Conservation (phyloP, 495 filamentous ascomycete genomes). For the Aspergillus sclerotiicarbonarius region DNA sequence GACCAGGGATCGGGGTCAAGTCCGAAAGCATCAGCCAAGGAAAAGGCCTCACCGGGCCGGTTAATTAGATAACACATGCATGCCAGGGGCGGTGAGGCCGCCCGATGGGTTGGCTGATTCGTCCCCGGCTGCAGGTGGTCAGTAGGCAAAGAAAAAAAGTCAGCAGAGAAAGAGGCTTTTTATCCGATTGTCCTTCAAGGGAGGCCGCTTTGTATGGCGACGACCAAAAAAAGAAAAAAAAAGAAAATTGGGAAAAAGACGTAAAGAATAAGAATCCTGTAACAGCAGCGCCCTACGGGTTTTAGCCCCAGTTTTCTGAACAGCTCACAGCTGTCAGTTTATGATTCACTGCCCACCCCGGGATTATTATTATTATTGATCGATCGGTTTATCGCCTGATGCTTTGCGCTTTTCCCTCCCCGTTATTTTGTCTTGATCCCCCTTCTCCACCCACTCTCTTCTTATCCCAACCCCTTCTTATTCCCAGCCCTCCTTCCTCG, state of each 20-base stretch:
- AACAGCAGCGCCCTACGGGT: conserved; percentile 11
- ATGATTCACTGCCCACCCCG: neutral
- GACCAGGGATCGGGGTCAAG: conserved; percentile 10
- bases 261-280: conserved; percentile 10
- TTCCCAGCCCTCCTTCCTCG: conserved; percentile 9
- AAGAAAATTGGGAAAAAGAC: conserved; percentile 5
- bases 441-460: conserved; percentile 20
- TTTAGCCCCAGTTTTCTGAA: conserved; percentile 13
- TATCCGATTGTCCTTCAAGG: conserved; percentile 13
- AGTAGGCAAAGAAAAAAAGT: conserved; percentile 3
- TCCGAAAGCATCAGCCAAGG: conserved; percentile 4
- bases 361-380: conserved; percentile 8
- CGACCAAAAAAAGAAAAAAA: conserved; percentile 9
- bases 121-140: neutral
- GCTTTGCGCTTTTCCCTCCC: conserved; percentile 2
- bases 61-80: conserved; percentile 12
- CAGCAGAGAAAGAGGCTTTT: conserved; percentile 7
- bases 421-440: conserved; percentile 17
- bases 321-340: conserved; percentile 7
- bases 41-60: conserved; percentile 8
- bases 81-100: conserved; percentile 19
- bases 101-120: conserved; percentile 1
- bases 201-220: neutral
- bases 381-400: conserved; percentile 10
- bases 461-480: conserved; percentile 23